Evolutionary conservation across 2,329 filamentous ascomycete species (phyloP).

Genomic region (Fusarium buharicum): DNA sequence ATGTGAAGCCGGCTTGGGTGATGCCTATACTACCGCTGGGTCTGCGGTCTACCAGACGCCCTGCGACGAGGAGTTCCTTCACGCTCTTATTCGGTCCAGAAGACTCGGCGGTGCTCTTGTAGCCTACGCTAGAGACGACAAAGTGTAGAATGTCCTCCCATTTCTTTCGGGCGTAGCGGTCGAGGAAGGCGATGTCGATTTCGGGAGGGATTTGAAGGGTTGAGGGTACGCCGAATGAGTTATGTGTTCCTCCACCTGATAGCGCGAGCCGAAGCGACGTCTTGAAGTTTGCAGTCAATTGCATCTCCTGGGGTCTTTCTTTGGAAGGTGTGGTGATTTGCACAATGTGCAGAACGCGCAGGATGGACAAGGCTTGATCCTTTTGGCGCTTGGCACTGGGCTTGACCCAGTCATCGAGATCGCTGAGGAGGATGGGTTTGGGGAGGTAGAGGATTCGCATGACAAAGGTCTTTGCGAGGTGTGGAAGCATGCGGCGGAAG

Average conservation of each 20-base stretch:
- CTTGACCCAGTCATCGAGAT: constrained; percentile 88
- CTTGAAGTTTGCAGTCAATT: constrained; percentile 83
- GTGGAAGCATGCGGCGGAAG: constrained; percentile 95
- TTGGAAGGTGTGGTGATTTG: constrained; percentile 69
- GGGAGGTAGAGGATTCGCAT: constrained; percentile 96
- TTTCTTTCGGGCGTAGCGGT: constrained; percentile 84
- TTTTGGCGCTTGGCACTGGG: constrained; percentile 72
- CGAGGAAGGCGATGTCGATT: constrained; percentile 78
- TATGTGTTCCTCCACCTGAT: constrained; percentile 84
- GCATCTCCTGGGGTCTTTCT: constrained; percentile 75
- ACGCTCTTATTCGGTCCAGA: constrained; percentile 77
- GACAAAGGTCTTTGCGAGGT: constrained; percentile 93
- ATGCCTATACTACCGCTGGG: constrained; percentile 78
- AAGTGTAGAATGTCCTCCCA: constrained; percentile 98
- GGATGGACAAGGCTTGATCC: constrained; percentile 83
- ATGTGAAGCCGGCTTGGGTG: constrained; percentile 93
- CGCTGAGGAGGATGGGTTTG: constrained; percentile 77
- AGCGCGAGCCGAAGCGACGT: constrained; percentile 85
- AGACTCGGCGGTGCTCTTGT: constrained; percentile 57
- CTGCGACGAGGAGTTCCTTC: constrained; percentile 82
- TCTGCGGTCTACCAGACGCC: constrained; percentile 77
- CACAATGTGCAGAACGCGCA: constrained; percentile 89
- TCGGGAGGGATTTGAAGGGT: constrained; percentile 68
- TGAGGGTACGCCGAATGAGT: constrained; percentile 91
- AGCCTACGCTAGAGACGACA: constrained; percentile 82